Evolutionary conservation across 225 moss, liverwort and hornwort species (phyloP).

Genomic region (Physcomitrellopsis africana): DNA sequence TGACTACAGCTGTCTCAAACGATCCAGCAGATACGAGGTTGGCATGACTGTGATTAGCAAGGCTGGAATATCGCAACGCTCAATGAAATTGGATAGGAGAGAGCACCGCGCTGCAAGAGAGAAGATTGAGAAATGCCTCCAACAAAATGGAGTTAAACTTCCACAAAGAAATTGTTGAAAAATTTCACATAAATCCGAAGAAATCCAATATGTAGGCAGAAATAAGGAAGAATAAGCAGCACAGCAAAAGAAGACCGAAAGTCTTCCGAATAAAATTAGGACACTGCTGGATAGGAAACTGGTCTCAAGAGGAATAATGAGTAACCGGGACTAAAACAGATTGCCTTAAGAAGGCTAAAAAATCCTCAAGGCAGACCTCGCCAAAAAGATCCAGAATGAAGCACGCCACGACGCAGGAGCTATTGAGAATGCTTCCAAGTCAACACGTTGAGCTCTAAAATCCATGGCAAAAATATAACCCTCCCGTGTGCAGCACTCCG

Average conservation of each 20-base stretch:
- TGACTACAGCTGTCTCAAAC: slow-evolving; percentile 6
- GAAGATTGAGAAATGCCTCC: not conserved
- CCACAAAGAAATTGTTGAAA: not conserved
- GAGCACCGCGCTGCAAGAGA: not conserved
- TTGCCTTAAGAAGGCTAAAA: not conserved
- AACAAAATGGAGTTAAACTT: not conserved
- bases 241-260: not conserved
- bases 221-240: not conserved
- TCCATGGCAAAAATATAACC: slow-evolving; percentile 26
- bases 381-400: slow-evolving; percentile 13
- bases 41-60: not conserved
- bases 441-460: slow-evolving; percentile 39
- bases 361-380: slow-evolving; percentile 2
- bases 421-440: slow-evolving; percentile 10
- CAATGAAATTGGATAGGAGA: not conserved
- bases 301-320: not conserved
- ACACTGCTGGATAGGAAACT: not conserved
- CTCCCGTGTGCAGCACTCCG: slow-evolving; percentile 12
- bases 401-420: not conserved
- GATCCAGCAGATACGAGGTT: not conserved
- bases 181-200: not conserved
- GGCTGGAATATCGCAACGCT: not conserved
- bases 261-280: not conserved
- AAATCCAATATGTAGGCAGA: not conserved
- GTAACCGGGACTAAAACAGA: not conserved